phyloP scores from a whole-genome alignment of 2,329 filamentous ascomycete species.

The Colletotrichum horii region DNA sequence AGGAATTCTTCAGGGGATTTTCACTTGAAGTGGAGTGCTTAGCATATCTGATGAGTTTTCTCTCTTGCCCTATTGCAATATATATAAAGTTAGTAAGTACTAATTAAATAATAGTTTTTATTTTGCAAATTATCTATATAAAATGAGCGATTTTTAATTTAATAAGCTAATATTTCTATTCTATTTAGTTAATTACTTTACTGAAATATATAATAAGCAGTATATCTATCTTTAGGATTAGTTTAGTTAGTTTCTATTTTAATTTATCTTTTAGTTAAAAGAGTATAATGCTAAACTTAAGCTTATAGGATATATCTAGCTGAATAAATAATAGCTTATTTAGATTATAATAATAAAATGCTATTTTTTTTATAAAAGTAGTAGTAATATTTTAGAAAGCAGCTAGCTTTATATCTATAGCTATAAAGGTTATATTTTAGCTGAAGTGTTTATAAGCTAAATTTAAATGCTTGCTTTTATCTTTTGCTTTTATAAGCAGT shows the following conservation, averaged over 20 bases:
- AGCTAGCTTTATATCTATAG: too few relatives aligned
- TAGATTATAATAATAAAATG: neutral
- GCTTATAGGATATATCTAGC: neutral
- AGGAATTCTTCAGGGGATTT: too few relatives aligned
- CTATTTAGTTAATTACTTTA: neutral
- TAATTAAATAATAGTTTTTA: neutral
- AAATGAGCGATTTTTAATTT: neutral
- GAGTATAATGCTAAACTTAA: neutral
- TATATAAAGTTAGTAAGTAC: neutral
- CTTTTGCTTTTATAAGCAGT: too few relatives aligned
- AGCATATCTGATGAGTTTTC: too few relatives aligned
- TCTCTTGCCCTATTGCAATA: too few relatives aligned
- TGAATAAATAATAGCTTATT: neutral
- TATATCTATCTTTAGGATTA: neutral
- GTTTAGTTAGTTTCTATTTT: neutral
- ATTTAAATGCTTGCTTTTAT: too few relatives aligned
- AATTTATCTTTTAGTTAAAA: neutral
- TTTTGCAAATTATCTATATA: neutral
- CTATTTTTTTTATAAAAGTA: neutral
- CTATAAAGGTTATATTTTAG: neutral
- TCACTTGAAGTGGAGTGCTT: too few relatives aligned
- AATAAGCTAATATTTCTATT: neutral
- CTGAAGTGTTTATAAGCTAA: too few relatives aligned
- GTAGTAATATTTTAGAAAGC: too few relatives aligned
- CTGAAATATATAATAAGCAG: neutral